These are phyloP conservation scores for Backusella mclennaniae DNA, from an alignment of 192 early-diverging fungal genomes.

Conservation along the genomic window DNA sequence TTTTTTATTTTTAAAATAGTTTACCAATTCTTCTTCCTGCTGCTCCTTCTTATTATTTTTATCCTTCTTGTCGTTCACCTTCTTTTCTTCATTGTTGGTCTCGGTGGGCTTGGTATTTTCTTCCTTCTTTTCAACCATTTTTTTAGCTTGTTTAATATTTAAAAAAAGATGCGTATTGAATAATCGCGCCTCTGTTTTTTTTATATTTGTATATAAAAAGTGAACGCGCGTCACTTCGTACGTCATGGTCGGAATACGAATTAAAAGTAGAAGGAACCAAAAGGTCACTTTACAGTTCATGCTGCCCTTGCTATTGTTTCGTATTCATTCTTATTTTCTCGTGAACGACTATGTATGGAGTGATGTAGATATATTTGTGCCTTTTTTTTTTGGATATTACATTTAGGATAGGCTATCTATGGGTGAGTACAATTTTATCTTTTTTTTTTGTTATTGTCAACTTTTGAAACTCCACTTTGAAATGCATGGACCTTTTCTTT, in stretches of 20 bases:
- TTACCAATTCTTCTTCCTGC: constrained; percentile 47
- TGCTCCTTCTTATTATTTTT: constrained; percentile 31
- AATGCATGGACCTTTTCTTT: neutral
- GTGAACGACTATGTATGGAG: no score
- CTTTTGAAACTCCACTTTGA: neutral
- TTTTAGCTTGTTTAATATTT: neutral
- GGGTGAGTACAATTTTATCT: no score
- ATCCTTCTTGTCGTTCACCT: constrained; percentile 13
- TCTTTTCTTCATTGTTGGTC: constrained; percentile 13
- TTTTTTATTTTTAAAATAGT: no score
- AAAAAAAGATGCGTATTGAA: neutral
- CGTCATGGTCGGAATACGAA: constrained; percentile 8
- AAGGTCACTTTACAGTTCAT: neutral
- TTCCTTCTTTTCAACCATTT: constrained; percentile 15
- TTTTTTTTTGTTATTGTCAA: neutral
- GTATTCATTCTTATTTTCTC: no score
- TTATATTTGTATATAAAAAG: neutral
- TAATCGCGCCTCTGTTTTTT: neutral
- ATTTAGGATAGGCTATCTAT: no score
- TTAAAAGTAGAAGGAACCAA: neutral
- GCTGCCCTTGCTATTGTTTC: neutral
- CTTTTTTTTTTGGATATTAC: no score
- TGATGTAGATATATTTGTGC: no score
- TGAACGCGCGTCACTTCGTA: constrained; percentile 8
- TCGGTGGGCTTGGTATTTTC: constrained; percentile 2